Conservation (phyloP, 2,329 filamentous ascomycete genomes). For the Ophiostoma australiae region DNA sequence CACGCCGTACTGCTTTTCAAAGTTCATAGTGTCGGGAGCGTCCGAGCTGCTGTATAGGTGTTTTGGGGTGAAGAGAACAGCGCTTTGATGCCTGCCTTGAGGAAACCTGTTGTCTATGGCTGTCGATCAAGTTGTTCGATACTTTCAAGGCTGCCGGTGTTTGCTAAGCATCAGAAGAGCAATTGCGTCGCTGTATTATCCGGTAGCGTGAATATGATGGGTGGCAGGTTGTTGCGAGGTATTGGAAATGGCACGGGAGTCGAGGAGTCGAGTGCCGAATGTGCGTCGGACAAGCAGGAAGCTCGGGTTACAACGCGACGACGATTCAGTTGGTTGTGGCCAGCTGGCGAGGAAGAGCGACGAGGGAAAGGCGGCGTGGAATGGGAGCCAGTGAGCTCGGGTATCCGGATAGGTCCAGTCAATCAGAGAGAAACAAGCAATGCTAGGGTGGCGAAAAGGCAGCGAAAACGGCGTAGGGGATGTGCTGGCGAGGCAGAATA, state of each 20-base stretch:
- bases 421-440: background rate
- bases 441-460: background rate
- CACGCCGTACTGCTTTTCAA: slow-evolving; percentile 52
- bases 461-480: background rate
- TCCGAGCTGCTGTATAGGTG: background rate
- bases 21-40: slow-evolving; percentile 26
- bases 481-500: background rate
- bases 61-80: background rate
- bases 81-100: background rate
- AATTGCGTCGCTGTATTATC: background rate
- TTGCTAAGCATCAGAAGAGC: background rate
- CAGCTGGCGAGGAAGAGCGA: background rate
- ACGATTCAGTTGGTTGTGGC: background rate
- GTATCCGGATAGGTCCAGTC: background rate
- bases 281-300: background rate
- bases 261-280: background rate
- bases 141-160: background rate
- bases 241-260: background rate
- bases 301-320: slow-evolving; percentile 4
- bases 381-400: background rate
- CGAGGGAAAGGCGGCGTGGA: background rate
- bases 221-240: background rate
- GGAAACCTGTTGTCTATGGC: background rate
- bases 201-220: background rate
- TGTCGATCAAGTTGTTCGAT: background rate